A percentile compares a stretch with the other conserved stretches of the same genome.
Evolutionary conservation across 2,329 filamentous ascomycete genomes (phyloP).

Genomic region (Epichloe typhina): DNA sequence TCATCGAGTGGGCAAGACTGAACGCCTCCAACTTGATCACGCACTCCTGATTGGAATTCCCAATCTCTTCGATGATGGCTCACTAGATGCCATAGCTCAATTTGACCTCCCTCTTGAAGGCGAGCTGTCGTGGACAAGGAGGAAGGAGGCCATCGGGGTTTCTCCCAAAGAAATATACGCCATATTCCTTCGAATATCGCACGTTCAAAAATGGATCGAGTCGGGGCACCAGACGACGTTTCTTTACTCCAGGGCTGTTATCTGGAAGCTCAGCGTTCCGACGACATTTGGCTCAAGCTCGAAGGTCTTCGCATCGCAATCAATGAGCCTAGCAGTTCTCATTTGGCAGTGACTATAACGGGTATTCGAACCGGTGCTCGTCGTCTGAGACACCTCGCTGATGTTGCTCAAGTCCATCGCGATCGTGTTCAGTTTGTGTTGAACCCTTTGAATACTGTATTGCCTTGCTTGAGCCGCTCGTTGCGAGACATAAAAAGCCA

Average conservation of each 20-base stretch:
- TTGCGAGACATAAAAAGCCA: slow-evolving; percentile 38
- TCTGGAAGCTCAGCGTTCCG: slow-evolving; percentile 39
- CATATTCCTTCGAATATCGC: neutral
- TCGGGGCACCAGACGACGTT: slow-evolving; percentile 15
- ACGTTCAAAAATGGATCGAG: slow-evolving; percentile 15
- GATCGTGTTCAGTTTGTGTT: slow-evolving; percentile 36
- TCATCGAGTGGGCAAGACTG: too few species aligned
- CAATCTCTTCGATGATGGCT: neutral
- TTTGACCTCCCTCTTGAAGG: neutral
- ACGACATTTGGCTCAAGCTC: slow-evolving; percentile 32
- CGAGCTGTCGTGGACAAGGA: neutral
- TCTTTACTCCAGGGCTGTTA: slow-evolving; percentile 39
- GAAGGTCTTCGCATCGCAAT: slow-evolving; percentile 35
- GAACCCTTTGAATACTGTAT: slow-evolving; percentile 41
- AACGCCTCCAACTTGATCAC: too few species aligned
- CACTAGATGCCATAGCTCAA: neutral
- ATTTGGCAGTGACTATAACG: slow-evolving; percentile 33
- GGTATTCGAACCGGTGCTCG: slow-evolving; percentile 31
- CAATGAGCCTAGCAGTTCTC: slow-evolving; percentile 28
- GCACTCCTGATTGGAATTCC: neutral
- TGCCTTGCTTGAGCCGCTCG: slow-evolving; percentile 41
- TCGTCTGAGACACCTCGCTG: slow-evolving; percentile 40
- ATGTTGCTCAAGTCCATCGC: slow-evolving; percentile 38
- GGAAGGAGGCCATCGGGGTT: neutral
- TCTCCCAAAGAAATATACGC: neutral